These are phyloP conservation scores for Haematococcus sp. DNA, from an alignment of 139 green algal genomes.

Conservation along the genomic window DNA sequence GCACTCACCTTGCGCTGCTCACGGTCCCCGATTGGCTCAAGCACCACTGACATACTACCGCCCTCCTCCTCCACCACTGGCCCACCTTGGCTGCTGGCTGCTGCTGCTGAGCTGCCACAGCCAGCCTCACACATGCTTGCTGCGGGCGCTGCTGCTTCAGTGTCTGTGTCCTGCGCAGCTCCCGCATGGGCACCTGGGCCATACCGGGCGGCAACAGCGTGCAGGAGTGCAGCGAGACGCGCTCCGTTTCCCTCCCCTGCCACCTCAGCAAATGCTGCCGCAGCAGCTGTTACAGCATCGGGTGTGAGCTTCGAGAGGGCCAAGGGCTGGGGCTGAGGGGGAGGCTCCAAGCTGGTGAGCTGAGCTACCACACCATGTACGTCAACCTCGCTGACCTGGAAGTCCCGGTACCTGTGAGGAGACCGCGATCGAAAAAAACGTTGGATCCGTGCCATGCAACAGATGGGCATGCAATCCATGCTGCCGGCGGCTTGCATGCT, in stretches of 20 bases:
- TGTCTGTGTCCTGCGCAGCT: background rate
- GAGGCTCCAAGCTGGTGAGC: slow-evolving; percentile 38
- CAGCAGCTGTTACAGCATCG: background rate
- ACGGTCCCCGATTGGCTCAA: slow-evolving; percentile 38
- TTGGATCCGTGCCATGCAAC: background rate
- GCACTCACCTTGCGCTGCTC: slow-evolving; percentile 40
- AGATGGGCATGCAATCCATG: background rate
- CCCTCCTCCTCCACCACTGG: background rate
- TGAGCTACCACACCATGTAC: slow-evolving; percentile 48
- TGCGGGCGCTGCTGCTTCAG: background rate
- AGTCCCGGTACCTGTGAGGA: slow-evolving; percentile 73
- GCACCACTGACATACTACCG: slow-evolving; percentile 20
- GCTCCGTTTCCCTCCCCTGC: slow-evolving; percentile 5
- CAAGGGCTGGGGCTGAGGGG: background rate
- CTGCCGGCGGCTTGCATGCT: background rate
- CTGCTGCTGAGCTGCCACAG: background rate
- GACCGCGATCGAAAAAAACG: too few relatives aligned
- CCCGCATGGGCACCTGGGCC: background rate
- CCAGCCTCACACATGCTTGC: background rate
- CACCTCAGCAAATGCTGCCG: slow-evolving; percentile 8
- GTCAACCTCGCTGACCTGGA: slow-evolving; percentile 81
- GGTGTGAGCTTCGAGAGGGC: background rate
- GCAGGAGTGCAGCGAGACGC: slow-evolving; percentile 10
- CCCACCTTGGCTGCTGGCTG: background rate
- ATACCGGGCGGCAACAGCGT: background rate